Evolutionary conservation across 1,284 basidiomycete genomes (phyloP), one percentile per base, ranked within the genome.

Genomic region (Microbotryum saponariae): DNA sequence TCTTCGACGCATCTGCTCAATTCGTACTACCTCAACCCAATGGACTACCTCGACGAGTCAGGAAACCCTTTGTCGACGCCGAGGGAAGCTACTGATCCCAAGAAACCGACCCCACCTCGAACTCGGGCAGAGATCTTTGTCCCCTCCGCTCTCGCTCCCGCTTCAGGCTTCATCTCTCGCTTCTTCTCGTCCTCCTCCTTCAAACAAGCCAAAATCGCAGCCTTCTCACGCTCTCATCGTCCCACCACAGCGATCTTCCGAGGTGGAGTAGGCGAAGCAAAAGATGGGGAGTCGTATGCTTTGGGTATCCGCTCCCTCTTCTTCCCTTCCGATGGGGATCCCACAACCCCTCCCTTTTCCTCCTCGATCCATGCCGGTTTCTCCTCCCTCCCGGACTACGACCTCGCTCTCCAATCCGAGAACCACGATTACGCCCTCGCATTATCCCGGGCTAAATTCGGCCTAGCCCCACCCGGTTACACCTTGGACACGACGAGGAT

Each of bases 401-500:
- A 66, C 51, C 54, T 66, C 42, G 62, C 65, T 29, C 27, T 45
- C 2, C 45, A n/a, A 51, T 61, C 63, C 37, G 58, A 59, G 42
- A 64, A 64, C 54, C 56, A 61, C 23, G 63, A 59, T 33, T 66
- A 66, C 25, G 62, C 62, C 12, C 50, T 21, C 3, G 59, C 59
- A 6, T 59, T 66, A 46, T 31, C 62, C 0, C 53, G 54, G 3
- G 9, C 54, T 20, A 59, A 57, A 23, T 66, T 60, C 27, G 65
- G 65, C 20, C 55, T 66, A 31, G 63, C 57, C 0, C 65, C 65
- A 8, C 63, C 65, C 4, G 65, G 65, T 5, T 66, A 64, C 56
- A 66, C 65, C 10, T 59, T 66, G 51, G 65, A 66, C 50, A 66
- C 65, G 48, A 66, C 65, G 21, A 45, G 65, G 29, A 48, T 66